Percentiles rank a stretch among this genome's conserved stretches.
Evolutionary conservation across 139 green algal species (phyloP).

Genomic region (Trebouxia sp.): DNA sequence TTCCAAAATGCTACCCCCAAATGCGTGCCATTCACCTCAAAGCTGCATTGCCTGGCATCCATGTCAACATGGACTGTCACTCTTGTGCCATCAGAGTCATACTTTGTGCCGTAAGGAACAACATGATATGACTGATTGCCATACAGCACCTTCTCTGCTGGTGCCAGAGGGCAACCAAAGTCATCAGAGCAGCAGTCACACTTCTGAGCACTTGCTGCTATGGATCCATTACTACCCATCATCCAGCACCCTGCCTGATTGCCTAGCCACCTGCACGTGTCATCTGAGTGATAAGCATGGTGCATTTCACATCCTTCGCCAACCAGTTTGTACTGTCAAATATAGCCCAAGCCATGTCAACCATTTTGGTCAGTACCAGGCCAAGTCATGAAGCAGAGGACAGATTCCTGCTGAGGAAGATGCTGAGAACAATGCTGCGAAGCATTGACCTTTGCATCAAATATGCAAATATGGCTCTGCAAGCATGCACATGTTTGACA

Average conservation of each 20-base stretch:
- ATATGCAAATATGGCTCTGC: too few species aligned
- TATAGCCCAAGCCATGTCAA: too few species aligned
- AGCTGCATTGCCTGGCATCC: slow-evolving; percentile 3
- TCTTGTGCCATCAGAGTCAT: neutral
- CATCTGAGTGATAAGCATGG: neutral
- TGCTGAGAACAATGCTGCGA: too few species aligned
- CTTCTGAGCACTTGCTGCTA: neutral
- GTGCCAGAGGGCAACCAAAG: neutral
- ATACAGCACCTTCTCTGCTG: neutral
- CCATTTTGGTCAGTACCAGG: too few species aligned
- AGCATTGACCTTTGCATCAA: too few species aligned
- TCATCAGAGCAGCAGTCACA: neutral
- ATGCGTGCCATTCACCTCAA: slow-evolving; percentile 14
- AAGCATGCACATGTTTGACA: too few species aligned
- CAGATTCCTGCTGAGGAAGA: too few species aligned
- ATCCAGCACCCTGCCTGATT: neutral
- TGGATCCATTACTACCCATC: slow-evolving; percentile 22
- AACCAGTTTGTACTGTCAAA: too few species aligned
- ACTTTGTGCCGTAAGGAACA: neutral
- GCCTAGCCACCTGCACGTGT: slow-evolving; percentile 8
- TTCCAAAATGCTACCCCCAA: slow-evolving; percentile 2
- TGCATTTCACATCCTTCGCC: too few species aligned
- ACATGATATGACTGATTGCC: slow-evolving; percentile 16
- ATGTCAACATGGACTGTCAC: slow-evolving; percentile 20
- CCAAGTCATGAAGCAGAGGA: too few species aligned